phyloP scores from a whole-genome alignment of 148 eudicot species.

The Dianthus caryophyllus region DNA sequence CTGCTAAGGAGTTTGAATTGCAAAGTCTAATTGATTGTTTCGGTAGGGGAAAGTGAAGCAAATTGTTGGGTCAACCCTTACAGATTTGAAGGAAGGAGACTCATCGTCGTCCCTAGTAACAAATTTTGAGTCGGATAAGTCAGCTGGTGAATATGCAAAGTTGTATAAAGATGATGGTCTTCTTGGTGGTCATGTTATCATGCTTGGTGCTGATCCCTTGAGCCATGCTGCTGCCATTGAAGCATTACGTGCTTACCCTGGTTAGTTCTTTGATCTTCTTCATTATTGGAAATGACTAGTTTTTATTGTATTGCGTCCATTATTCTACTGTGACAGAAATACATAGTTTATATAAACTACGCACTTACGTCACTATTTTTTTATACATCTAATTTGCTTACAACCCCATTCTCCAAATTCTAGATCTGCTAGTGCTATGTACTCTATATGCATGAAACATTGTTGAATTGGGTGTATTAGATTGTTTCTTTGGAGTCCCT shows the following conservation, averaged over 20 bases:
- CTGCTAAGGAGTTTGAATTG: background rate
- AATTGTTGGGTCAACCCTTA: conserved; percentile 87
- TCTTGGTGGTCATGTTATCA: conserved; percentile 80
- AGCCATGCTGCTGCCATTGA: conserved; percentile 64
- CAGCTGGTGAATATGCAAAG: conserved; percentile 74
- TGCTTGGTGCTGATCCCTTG: conserved; percentile 84
- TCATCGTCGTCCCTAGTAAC: conserved; percentile 41
- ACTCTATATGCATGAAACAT: too few relatives aligned
- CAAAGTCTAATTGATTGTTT: conserved; percentile 16
- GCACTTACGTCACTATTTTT: too few relatives aligned
- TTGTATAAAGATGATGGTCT: conserved; percentile 74
- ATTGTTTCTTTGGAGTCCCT: background rate
- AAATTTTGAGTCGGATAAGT: conserved; percentile 82
- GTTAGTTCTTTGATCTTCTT: conserved; percentile 26
- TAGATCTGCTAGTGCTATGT: too few relatives aligned
- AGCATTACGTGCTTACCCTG: conserved; percentile 78
- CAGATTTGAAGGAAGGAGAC: conserved; percentile 51
- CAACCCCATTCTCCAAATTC: too few relatives aligned
- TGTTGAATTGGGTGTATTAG: too few relatives aligned
- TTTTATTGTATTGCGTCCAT: too few relatives aligned
- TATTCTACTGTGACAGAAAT: background rate
- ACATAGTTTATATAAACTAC: too few relatives aligned
- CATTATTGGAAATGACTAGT: background rate
- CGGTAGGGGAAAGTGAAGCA: conserved; percentile 84
- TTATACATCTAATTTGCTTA: too few relatives aligned